Base-by-base conservation (phyloP, 2,329 filamentous ascomycete genomes). In the Blumeria hordei region DNA sequence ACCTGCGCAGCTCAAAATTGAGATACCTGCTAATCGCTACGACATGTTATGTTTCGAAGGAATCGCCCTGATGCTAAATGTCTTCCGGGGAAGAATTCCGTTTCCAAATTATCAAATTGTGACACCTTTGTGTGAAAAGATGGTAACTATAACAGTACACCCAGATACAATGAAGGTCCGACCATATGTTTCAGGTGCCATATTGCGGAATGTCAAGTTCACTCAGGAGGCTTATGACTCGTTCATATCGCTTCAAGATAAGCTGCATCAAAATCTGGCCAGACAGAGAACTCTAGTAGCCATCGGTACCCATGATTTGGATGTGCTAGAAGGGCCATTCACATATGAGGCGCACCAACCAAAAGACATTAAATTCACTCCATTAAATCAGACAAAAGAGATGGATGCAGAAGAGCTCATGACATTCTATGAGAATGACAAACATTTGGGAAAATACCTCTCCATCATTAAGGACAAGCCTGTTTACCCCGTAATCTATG, bases 41-140 rank as follows among this genome's bases (percentile, higher is more conserved):
- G 80, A 96, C 65, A 88, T 96, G 81, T 79, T 98, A 55, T 96
- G 90, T 71, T 94, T 94, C 71, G 92, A 96, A 72, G 90, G 90
- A 58, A 94, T 96, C 67, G 83, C 86, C 61, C 77, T 94, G 68
- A 94, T 94, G 76, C 77, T 96, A 62, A 94, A 94, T 69, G 85
- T 96, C 69, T 96, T 98, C 78, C 75, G 85, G 60, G 85, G 81
- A 60, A 84, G 81, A 64, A 73, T 77, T 55, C 69, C 80, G 34
- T 74, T 87, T 43, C 92, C 93, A 56, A 85, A 87, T 62, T 96
- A 87, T 74, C 76, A 73, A 62, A 70, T 94, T 54, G 77, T 81
- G 59, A 72, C 82, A 60, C 85, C 90, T 14, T 72, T 80, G 56
- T 76, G 76, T 63, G 84, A 83, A 58, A 74, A 88, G 67, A 69